Percentiles rank a stretch among this genome's conserved stretches.
Conservation (phyloP, 495 filamentous ascomycete species). For the Penicillium parvum region DNA sequence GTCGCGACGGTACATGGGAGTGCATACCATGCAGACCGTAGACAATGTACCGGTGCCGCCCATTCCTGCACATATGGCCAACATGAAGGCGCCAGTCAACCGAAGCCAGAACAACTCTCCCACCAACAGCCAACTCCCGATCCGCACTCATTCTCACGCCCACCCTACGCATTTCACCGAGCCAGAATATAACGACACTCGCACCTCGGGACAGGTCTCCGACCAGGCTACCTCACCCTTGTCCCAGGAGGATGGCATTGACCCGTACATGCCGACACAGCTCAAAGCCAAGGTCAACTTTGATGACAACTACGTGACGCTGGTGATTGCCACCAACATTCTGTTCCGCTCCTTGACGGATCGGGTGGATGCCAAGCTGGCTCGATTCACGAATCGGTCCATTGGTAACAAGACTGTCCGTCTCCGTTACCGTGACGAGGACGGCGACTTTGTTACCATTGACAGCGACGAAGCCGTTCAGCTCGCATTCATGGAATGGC, state of each 20-base stretch:
- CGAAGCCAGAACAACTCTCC: slow-evolving; percentile 67
- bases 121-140: slow-evolving; percentile 44
- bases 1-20: slow-evolving; percentile 48
- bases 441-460: slow-evolving; percentile 89
- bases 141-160: slow-evolving; percentile 35
- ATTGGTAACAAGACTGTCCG: slow-evolving; percentile 74
- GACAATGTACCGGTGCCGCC: slow-evolving; percentile 63
- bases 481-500: slow-evolving; percentile 89
- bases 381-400: slow-evolving; percentile 71
- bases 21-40: slow-evolving; percentile 59
- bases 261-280: slow-evolving; percentile 54
- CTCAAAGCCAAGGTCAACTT: slow-evolving; percentile 93
- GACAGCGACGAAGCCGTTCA: slow-evolving; percentile 93
- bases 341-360: slow-evolving; percentile 87
- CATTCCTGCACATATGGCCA: slow-evolving; percentile 58
- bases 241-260: slow-evolving; percentile 30
- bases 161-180: slow-evolving; percentile 37
- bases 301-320: slow-evolving; percentile 74
- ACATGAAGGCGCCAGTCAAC: slow-evolving; percentile 56
- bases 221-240: slow-evolving; percentile 39
- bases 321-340: slow-evolving; percentile 91
- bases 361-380: slow-evolving; percentile 94
- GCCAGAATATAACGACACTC: slow-evolving; percentile 34
- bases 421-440: slow-evolving; percentile 86
- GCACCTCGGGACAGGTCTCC: slow-evolving; percentile 23